A percentile compares a stretch with the other conserved stretches of the same genome.
Evolutionary conservation across 2,329 filamentous ascomycete species (phyloP).

Genomic region (Colletotrichum lindemuthianum): DNA sequence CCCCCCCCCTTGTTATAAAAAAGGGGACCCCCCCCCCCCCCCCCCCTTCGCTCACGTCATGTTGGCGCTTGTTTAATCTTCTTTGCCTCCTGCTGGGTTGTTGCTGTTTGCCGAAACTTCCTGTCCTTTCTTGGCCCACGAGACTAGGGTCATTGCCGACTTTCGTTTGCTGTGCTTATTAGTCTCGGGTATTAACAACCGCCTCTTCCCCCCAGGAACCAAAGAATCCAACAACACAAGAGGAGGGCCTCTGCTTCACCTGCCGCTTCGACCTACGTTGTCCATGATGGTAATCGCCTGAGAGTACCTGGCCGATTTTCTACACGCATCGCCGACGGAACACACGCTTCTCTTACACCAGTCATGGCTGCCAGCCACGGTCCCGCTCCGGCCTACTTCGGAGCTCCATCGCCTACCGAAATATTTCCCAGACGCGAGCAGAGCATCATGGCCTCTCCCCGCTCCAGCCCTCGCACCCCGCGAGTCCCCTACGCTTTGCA

Average conservation of each 20-base stretch:
- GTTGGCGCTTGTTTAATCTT: constrained; percentile 21
- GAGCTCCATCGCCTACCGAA: constrained; percentile 23
- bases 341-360: constrained; percentile 12
- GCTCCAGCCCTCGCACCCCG: constrained; percentile 15
- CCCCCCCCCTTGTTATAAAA: too few relatives aligned
- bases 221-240: constrained; percentile 34
- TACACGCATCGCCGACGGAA: constrained; percentile 4
- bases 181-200: constrained; percentile 17
- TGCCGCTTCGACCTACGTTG: constrained; percentile 24
- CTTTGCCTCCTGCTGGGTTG: not conserved
- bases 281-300: constrained; percentile 33
- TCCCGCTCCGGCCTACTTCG: constrained; percentile 34
- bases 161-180: constrained; percentile 8
- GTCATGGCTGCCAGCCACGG: constrained; percentile 31
- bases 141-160: constrained; percentile 16
- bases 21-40: too few relatives aligned
- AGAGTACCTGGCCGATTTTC: constrained; percentile 31
- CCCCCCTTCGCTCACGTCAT: constrained; percentile 25
- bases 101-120: constrained; percentile 20
- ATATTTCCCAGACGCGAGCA: constrained; percentile 32
- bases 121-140: constrained; percentile 13
- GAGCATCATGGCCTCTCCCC: constrained; percentile 17
- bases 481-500: constrained; percentile 39
- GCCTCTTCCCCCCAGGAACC: constrained; percentile 28
- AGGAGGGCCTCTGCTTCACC: constrained; percentile 36